Evolutionary conservation across 257 asterid genomes (phyloP).

Genomic region (Solanum neorickii): DNA sequence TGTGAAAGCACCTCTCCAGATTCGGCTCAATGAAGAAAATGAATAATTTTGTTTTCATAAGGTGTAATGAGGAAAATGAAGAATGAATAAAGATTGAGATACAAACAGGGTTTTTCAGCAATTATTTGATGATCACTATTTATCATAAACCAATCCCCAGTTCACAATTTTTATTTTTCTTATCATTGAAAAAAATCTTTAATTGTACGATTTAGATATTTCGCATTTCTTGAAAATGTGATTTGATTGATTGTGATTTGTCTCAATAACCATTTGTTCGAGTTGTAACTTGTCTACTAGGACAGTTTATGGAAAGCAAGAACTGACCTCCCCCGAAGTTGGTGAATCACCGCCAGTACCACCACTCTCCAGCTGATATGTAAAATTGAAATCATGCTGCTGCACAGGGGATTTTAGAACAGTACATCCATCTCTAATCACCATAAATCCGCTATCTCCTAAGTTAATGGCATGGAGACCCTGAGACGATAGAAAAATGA

Average conservation of each 20-base stretch:
- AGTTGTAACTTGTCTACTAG: neutral
- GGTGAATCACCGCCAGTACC: constrained; percentile 67
- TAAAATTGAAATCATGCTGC: constrained; percentile 94
- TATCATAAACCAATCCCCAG: neutral
- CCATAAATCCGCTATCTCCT: constrained; percentile 97
- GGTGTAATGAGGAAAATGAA: neutral
- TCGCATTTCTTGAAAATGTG: neutral
- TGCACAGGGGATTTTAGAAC: constrained; percentile 80
- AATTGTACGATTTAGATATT: neutral
- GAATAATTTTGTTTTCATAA: neutral
- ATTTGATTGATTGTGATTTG: neutral
- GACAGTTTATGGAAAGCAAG: neutral
- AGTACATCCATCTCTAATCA: constrained; percentile 75
- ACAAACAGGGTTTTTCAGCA: neutral
- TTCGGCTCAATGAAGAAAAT: neutral
- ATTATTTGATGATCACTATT: neutral
- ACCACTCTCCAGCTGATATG: constrained; percentile 85
- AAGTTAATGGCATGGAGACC: constrained; percentile 84
- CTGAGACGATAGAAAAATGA: constrained; percentile 16
- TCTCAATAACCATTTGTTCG: neutral
- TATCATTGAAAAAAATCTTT: neutral
- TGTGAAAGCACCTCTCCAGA: neutral
- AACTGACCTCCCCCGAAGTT: constrained; percentile 80
- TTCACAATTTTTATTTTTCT: neutral
- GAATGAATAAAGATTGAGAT: neutral